Evolutionary conservation across 1,284 basidiomycete genomes (phyloP), one percentile per base, ranked within the genome.

Genomic region (Neolentinus lepideus): DNA sequence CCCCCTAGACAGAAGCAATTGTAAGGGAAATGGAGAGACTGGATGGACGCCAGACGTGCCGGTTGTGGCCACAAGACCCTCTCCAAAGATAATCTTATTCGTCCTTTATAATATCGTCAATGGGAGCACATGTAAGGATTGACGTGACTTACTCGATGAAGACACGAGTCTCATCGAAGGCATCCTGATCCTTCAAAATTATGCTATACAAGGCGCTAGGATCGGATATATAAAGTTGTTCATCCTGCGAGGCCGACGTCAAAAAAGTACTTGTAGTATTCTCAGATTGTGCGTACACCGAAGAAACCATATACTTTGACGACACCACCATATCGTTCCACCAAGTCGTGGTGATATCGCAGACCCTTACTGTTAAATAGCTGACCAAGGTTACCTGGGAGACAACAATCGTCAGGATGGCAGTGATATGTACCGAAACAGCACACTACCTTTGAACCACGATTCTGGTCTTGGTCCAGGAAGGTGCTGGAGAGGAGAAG

Each of bases 161-260:
- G 16, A 47, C 53, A 19, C 50, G 53, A 4, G 61, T 60, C 27
- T 69, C 66, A 25, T 66, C 64, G 54, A 66, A 71, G 29, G 62
- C 54, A 21, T 66, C 58, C 50, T 66, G 64, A 11, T 71, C 70
- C 54, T 69, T 71, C 25, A 69, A 58, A 27, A 71, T 46, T 9
- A 72, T 62, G 27, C 59, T 58, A 35, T 67, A 63, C 52, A 70
- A 54, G 0, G 68, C 68, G 25, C 56, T 57, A 1, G 66, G 60
- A 29, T 69, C 67, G 25, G 56, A 57, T n/a, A 66, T 58, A 21
- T 57, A 55, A 11, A 68, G 56, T n/a, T 61, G 52, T 3, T 57
- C 58, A n/a, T 54, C 54, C 64, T 66, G 31, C 21, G 2, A n/a
- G 22, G 19, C 22, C 4, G 1, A 10, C n/a, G 33, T 1, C 21